Evolutionary conservation across 2,329 filamentous ascomycete genomes (phyloP).

Genomic region (Cordyceps javanica): DNA sequence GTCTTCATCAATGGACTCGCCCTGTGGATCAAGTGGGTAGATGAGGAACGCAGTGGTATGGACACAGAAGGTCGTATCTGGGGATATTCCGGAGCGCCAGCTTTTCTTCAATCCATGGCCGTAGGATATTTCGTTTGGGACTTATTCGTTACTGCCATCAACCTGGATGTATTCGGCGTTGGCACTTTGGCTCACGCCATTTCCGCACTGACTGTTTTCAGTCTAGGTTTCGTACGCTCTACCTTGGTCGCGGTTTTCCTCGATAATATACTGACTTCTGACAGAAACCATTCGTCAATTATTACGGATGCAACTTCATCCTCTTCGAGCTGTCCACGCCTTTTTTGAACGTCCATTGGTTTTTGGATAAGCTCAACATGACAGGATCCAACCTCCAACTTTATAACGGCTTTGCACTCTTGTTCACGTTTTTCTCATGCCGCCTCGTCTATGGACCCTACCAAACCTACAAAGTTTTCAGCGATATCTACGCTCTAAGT

Average conservation of each 20-base stretch:
- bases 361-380: constrained; percentile 79
- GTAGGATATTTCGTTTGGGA: constrained; percentile 85
- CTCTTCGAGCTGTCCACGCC: constrained; percentile 82
- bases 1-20: constrained; percentile 64
- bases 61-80: constrained; percentile 63
- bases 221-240: constrained; percentile 68
- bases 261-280: constrained; percentile 1
- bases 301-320: constrained; percentile 74
- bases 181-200: constrained; percentile 73
- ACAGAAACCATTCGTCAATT: constrained; percentile 78
- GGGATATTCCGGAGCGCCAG: constrained; percentile 68
- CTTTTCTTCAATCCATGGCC: constrained; percentile 70
- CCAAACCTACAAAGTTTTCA: constrained; percentile 62
- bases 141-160: constrained; percentile 59
- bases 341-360: constrained; percentile 87
- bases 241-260: constrained; percentile 14
- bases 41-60: constrained; percentile 63
- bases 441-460: constrained; percentile 74
- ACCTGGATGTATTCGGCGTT: constrained; percentile 67
- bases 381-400: constrained; percentile 69
- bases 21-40: constrained; percentile 64
- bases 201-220: constrained; percentile 67
- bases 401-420: constrained; percentile 68
- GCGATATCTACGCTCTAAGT: constrained; percentile 57
- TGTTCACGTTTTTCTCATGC: constrained; percentile 68